phyloP scores from a whole-genome alignment of 352 stramenopile genomes.

The Globisporangium alternatum region DNA sequence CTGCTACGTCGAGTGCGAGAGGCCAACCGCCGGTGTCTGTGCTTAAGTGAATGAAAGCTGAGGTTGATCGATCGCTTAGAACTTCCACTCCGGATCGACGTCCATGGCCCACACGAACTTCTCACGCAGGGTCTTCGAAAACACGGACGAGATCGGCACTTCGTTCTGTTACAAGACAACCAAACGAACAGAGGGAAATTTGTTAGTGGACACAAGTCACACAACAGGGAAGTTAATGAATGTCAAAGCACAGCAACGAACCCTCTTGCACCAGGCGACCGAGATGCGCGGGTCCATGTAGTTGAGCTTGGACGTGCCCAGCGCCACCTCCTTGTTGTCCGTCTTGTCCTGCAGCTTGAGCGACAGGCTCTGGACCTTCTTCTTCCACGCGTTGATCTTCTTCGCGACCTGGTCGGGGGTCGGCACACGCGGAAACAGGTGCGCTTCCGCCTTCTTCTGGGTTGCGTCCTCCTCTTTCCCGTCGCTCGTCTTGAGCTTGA shows the following conservation, averaged over 20 bases:
- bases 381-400: slow-evolving; percentile 92
- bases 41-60: neutral
- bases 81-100: slow-evolving; percentile 95
- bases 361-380: slow-evolving; percentile 90
- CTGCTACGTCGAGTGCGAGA: neutral
- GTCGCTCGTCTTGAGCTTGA: slow-evolving; percentile 89
- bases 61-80: slow-evolving; percentile 42
- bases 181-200: slow-evolving; percentile 1
- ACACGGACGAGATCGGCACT: slow-evolving; percentile 98
- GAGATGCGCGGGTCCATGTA: slow-evolving; percentile 99
- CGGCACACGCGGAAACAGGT: slow-evolving; percentile 93
- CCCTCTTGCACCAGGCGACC: slow-evolving; percentile 98
- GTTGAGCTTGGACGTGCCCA: slow-evolving; percentile 99
- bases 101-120: slow-evolving; percentile 99
- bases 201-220: neutral
- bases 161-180: slow-evolving; percentile 64
- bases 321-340: slow-evolving; percentile 98
- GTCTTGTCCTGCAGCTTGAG: slow-evolving; percentile 97
- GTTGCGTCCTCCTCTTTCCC: slow-evolving; percentile 81
- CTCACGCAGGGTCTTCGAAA: slow-evolving; percentile 97
- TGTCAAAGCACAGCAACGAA: slow-evolving; percentile 58
- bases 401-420: slow-evolving; percentile 93
- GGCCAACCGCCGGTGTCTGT: neutral
- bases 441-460: slow-evolving; percentile 90
- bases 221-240: slow-evolving; percentile 1